These are phyloP conservation scores for Gastrolobium bilobum DNA, from an alignment of 306 rosid genomes.

Conservation along the genomic window DNA sequence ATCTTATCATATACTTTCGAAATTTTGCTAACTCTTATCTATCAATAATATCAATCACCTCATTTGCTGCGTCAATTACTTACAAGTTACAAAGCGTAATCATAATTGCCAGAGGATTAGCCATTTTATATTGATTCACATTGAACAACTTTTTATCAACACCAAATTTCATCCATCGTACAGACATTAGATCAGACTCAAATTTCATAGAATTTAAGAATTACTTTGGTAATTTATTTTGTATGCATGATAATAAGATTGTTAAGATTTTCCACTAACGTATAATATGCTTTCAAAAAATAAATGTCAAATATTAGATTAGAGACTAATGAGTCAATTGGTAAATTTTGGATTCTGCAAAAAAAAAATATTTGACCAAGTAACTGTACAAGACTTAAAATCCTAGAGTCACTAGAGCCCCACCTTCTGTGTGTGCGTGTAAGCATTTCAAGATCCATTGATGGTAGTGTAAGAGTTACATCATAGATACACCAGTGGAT, in stretches of 20 bases:
- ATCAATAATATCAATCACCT: constrained; percentile 80
- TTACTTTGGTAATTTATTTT: neutral
- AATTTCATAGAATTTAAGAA: constrained; percentile 23
- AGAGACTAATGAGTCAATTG: neutral
- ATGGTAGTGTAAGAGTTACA: neutral
- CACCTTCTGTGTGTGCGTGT: neutral
- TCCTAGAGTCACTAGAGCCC: constrained; percentile 11
- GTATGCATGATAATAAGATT: neutral
- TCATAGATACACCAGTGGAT: constrained; percentile 2
- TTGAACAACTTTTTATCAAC: constrained; percentile 17
- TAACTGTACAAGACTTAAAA: neutral
- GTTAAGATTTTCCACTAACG: neutral
- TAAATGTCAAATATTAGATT: constrained; percentile 38
- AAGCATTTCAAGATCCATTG: neutral
- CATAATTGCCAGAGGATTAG: neutral
- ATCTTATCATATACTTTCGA: no score
- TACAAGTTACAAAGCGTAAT: constrained; percentile 45
- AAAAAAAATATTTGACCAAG: neutral
- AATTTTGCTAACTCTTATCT: constrained; percentile 74
- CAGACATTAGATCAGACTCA: neutral
- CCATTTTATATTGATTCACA: neutral
- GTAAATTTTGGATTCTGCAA: constrained; percentile 7
- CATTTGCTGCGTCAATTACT: constrained; percentile 86
- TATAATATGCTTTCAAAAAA: constrained; percentile 1
- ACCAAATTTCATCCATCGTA: neutral